Base-by-base conservation (phyloP, 2,329 filamentous ascomycete species). In the Alternaria sp. region DNA sequence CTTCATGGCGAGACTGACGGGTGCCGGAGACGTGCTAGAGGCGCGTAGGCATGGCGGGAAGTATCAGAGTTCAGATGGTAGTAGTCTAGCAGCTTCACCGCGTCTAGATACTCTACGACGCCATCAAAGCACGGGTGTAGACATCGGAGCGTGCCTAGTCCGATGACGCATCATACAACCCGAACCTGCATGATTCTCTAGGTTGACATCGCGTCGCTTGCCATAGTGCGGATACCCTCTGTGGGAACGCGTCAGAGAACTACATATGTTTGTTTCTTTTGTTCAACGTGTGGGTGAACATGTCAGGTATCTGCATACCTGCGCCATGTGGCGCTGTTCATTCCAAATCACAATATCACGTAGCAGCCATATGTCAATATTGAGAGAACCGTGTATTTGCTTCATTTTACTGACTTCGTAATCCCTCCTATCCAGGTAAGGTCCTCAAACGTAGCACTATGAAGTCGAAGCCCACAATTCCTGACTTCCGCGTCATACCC, bases 61-160 rank as follows among this genome's bases (percentile, higher is more conserved):
- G 30, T 37, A 21, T 15, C 49, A 41, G 12, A n/a, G 49, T 41
- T 23, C 1, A 53, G 28, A 53, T 30, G 28, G 28, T 41, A 37
- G 30, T 41, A 53, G 49, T 25, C 15, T 21, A 37, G 49, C 28
- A 25, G 49, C 30, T 41, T 25, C 49, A 53, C 21, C 37, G 14
- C 21, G 33, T 53, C 49, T 23, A 37, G 14, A 53, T 41, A 23
- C 49, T 53, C 30, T 15, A 41, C 37, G 30, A 9, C 49, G 49
- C 49, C 49, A 53, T 53, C 28, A 25, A 53, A 53, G 49, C 49
- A 53, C 49, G 49, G 30, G 49, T 53, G 49, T 53, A 41, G 49
- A 15, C 30, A 53, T 41, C 49, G 49, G 49, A 53, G 49, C 49
- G 28, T 53, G 49, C 49, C 49, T 37, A 53, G 49, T 14, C 49